Conservation (phyloP, 2,329 filamentous ascomycete genomes). For the Scedosporium dehoogii region DNA sequence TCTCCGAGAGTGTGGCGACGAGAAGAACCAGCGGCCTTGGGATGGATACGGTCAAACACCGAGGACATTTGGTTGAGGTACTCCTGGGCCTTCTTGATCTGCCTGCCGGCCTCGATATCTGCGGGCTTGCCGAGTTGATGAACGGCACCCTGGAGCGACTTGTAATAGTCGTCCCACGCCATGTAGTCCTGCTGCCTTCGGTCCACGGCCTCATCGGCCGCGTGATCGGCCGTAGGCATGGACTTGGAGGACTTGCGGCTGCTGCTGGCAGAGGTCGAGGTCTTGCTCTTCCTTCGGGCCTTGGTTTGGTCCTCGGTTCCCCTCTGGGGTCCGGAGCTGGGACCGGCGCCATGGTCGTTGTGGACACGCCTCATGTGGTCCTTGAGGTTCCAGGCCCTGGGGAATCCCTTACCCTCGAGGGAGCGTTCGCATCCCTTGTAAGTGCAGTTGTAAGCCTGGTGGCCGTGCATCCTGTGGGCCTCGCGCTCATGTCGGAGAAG, state of each 20-base stretch:
- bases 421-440: constrained; percentile 83
- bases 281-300: constrained; percentile 46
- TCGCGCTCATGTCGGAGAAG: constrained; percentile 91
- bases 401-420: constrained; percentile 76
- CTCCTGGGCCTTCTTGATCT: constrained; percentile 40
- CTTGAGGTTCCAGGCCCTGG: constrained; percentile 87
- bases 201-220: constrained; percentile 6
- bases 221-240: constrained; percentile 13
- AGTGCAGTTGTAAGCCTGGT: constrained; percentile 84
- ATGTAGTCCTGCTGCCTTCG: constrained; percentile 19
- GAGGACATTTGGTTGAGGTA: constrained; percentile 42
- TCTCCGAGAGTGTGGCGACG: constrained; percentile 2
- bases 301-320: constrained; percentile 28
- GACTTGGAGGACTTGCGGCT: constrained; percentile 13
- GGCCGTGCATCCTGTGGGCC: constrained; percentile 90
- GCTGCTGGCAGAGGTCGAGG: constrained; percentile 22
- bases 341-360: constrained; percentile 41
- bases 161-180: constrained; percentile 53
- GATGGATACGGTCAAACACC: constrained; percentile 20
- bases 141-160: constrained; percentile 51
- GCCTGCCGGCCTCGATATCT: constrained; percentile 42
- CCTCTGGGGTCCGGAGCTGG: constrained; percentile 8
- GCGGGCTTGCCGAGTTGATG: constrained; percentile 37
- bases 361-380: constrained; percentile 98
- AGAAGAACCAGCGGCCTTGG: neutral